A percentile compares a stretch with the other conserved stretches of the same genome.
Evolutionary conservation across 1,284 basidiomycete genomes (phyloP).

Genomic region (Psilocybe mexicana): DNA sequence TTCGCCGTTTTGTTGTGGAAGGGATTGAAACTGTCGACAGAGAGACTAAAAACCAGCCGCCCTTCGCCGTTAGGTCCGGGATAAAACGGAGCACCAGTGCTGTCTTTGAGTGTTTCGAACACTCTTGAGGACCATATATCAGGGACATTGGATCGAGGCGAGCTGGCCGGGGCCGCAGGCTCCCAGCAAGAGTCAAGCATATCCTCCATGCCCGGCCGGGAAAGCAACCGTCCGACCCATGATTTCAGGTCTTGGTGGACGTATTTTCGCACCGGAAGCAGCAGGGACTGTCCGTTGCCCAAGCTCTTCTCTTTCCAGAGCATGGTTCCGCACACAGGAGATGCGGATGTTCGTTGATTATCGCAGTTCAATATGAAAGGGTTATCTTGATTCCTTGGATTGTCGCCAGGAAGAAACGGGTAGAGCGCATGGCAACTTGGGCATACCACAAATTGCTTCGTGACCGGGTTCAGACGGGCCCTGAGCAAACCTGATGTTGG

Average conservation of each 20-base stretch:
- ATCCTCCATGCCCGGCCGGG: slow-evolving; percentile 10
- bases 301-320: neutral
- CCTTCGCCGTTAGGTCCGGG: slow-evolving; percentile 8
- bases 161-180: too few relatives aligned
- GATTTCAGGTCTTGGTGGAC: slow-evolving; percentile 14
- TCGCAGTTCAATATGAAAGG: neutral
- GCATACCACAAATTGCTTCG: neutral
- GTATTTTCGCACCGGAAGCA: neutral
- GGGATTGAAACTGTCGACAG: slow-evolving; percentile 18
- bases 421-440: slow-evolving; percentile 6
- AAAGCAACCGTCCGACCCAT: slow-evolving; percentile 16
- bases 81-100: slow-evolving; percentile 4
- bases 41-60: slow-evolving; percentile 16
- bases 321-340: neutral
- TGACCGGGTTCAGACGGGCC: too few relatives aligned
- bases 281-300: neutral
- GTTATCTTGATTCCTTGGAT: neutral
- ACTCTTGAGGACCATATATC: slow-evolving; percentile 9
- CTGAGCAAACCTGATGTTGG: neutral
- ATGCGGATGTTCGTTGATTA: neutral
- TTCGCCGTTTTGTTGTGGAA: slow-evolving; percentile 16
- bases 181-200: too few relatives aligned
- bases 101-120: slow-evolving; percentile 9
- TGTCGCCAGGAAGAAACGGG: slow-evolving; percentile 1
- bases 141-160: neutral